Base-by-base conservation (phyloP, 2,329 filamentous ascomycete species). In the Emmonsiellopsis sp. region DNA sequence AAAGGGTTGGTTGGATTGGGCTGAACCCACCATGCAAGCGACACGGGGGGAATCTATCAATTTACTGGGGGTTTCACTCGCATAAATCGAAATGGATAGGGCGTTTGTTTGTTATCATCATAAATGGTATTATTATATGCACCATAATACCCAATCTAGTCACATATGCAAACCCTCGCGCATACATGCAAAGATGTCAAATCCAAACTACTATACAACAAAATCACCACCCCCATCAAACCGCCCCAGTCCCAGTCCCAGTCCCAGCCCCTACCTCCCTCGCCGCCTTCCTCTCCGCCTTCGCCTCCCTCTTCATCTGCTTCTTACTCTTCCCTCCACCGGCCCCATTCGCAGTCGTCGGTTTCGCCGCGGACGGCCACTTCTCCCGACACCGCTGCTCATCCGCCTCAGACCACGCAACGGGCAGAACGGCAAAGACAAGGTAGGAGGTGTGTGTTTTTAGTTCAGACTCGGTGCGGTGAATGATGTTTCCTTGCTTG, bases 371-470 rank as follows among this genome's bases (percentile, higher is more conserved):
- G 4, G 81, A 80, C 0, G 83, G 82, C 80, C 84, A 89, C 58
- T 78, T 81, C 51, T 79, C 75, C 59, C 79, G 72, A 50, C 84
- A 83, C 32, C 78, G 78, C 34, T 79, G 79, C 71, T 98, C 93
- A 59, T 95, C 89, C 56, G 86, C 87, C 37, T 82, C 85, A 0
- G 77, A 84, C 93, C 93, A 98, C 57, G 87, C 84, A 43, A 83
- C 79, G n/a, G 93, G 92, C 56, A 98, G 72, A 2, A 93, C 76
- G 0, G 93, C 93, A 73, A 98, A 98, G 4, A 94, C 87, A 4
- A 98, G 79, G 68, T 98, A 98, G n/a, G 87, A 93, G 0, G 93
- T 98, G 70, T 98, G 93, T 7, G 88, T 93, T 78, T 95, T 96
- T 56, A 97, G 74, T 64, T 98, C 93, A 0, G 84, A 75, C 72